Conservation (phyloP, 2,329 filamentous ascomycete genomes). For the Botryotinia calthae region DNA sequence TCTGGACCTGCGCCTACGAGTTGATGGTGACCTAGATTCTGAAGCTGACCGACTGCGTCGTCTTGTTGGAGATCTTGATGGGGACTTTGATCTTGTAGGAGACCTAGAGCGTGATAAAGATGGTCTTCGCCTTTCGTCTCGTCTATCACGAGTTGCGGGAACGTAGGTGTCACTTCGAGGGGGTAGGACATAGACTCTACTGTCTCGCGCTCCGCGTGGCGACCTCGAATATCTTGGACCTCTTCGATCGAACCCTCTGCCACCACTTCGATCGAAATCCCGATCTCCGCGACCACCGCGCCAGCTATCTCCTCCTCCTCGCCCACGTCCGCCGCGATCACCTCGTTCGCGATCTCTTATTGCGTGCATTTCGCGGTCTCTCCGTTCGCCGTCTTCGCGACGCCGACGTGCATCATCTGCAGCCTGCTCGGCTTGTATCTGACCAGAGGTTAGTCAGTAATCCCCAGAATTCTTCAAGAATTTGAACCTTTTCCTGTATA, state of each 20-base stretch:
- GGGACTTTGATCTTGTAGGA: constrained; percentile 34
- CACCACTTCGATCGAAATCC: constrained; percentile 47
- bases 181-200: constrained; percentile 38
- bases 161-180: constrained; percentile 39
- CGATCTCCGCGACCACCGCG: constrained; percentile 47
- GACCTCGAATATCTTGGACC: constrained; percentile 46
- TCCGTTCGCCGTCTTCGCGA: constrained; percentile 67
- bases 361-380: constrained; percentile 67
- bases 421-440: constrained; percentile 81
- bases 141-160: constrained; percentile 35
- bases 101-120: constrained; percentile 35
- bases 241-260: constrained; percentile 45
- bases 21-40: constrained; percentile 37
- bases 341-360: constrained; percentile 64
- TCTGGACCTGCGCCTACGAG: constrained; percentile 36
- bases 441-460: constrained; percentile 25
- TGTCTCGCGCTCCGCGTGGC: constrained; percentile 40
- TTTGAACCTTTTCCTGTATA: constrained; percentile 82
- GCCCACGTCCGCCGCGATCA: constrained; percentile 47
- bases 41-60: constrained; percentile 35
- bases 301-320: constrained; percentile 42
- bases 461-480: background rate
- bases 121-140: constrained; percentile 37
- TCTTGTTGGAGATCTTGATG: constrained; percentile 34
- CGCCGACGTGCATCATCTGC: constrained; percentile 71